These are phyloP conservation scores for Sphaerosporella brunnea DNA, from an alignment of 495 filamentous ascomycete genomes.

Conservation along the genomic window DNA sequence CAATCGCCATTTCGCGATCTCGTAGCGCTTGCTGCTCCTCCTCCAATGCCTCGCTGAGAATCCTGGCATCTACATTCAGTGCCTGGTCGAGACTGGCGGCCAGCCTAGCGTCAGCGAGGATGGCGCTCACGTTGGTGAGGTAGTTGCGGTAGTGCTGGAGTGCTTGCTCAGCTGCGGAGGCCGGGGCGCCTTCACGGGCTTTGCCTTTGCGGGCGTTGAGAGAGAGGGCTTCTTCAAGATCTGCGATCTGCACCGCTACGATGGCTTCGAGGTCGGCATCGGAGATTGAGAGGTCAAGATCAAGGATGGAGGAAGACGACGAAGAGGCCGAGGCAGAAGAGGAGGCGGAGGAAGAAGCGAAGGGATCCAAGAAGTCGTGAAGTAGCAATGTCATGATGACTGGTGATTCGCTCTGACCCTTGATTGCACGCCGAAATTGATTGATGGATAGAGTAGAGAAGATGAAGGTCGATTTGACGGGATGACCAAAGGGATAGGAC, in stretches of 20 bases:
- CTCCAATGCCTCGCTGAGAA: conserved; percentile 5
- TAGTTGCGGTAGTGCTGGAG: conserved; percentile 12
- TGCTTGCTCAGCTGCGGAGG: conserved; percentile 9
- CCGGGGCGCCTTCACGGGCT: conserved; percentile 6
- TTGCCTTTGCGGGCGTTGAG: conserved; percentile 11
- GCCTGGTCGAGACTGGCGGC: conserved; percentile 13
- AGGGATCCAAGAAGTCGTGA: no score
- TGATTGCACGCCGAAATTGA: no score
- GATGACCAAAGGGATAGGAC: no score
- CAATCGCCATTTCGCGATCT: conserved; percentile 12
- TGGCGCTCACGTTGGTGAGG: background rate
- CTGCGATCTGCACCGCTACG: conserved; percentile 12
- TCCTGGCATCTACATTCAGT: conserved; percentile 6
- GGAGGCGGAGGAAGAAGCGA: no score
- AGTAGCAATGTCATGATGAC: no score
- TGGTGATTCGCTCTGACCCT: no score
- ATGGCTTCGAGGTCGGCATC: conserved; percentile 5
- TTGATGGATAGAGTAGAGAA: no score
- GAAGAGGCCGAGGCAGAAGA: no score
- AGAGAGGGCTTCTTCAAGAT: conserved; percentile 7
- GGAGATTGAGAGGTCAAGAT: no score
- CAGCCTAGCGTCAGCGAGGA: conserved; percentile 8
- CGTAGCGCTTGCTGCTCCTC: background rate
- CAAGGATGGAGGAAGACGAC: no score
- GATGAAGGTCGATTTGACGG: no score